Evolutionary conservation across 805 yeast genomes (phyloP).

Genomic region (Nakazawaea ambrosiae): DNA sequence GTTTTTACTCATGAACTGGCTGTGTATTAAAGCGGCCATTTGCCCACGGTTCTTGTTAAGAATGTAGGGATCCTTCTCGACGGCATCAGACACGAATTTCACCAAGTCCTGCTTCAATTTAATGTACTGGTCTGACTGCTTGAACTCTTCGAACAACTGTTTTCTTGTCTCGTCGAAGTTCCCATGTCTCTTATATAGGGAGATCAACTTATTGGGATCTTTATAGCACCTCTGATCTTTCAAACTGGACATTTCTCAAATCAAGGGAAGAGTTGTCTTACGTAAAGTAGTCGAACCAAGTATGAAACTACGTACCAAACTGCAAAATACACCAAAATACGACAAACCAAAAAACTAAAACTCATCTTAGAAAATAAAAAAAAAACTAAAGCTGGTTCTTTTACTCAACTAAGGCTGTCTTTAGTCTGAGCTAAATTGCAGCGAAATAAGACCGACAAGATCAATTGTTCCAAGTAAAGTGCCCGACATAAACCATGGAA

Average conservation of each 20-base stretch:
- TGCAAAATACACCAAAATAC: neutral
- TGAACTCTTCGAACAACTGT: slow-evolving; percentile 31
- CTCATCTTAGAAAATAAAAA: too few relatives aligned
- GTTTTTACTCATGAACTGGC: slow-evolving; percentile 26
- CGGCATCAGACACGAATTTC: slow-evolving; percentile 32
- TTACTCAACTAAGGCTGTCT: too few relatives aligned
- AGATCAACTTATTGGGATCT: slow-evolving; percentile 31
- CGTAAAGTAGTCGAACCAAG: neutral
- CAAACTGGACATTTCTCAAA: neutral
- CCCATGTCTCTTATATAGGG: slow-evolving; percentile 34
- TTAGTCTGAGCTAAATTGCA: too few relatives aligned
- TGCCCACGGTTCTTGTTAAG: slow-evolving; percentile 34
- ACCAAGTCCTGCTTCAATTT: slow-evolving; percentile 32
- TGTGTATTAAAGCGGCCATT: slow-evolving; percentile 38
- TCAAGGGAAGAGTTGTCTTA: slow-evolving; percentile 1
- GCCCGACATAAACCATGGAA: too few relatives aligned
- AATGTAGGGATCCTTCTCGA: slow-evolving; percentile 34
- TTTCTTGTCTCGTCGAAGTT: slow-evolving; percentile 32
- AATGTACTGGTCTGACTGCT: slow-evolving; percentile 31
- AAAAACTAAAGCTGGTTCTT: too few relatives aligned
- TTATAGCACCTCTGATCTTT: slow-evolving; percentile 6
- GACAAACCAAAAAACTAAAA: too few relatives aligned
- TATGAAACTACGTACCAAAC: too few relatives aligned
- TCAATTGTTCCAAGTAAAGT: too few relatives aligned
- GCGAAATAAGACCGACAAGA: too few relatives aligned